These are phyloP conservation scores for Aspergillus sp. DNA, from an alignment of 2,329 filamentous ascomycete genomes.

Conservation along the genomic window DNA sequence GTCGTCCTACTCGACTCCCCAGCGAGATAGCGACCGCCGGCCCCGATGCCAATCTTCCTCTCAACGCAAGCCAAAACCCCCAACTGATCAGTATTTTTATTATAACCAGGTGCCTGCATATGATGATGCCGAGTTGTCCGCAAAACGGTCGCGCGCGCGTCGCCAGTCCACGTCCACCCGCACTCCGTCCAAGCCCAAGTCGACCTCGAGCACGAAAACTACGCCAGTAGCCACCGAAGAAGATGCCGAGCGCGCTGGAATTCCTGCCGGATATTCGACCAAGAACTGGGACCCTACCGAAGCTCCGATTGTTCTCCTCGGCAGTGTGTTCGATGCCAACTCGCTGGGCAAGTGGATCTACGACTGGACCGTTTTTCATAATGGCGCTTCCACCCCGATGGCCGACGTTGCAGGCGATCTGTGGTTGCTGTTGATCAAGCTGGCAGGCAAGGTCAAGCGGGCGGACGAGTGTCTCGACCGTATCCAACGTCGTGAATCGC, in stretches of 20 bases:
- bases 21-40: constrained; percentile 16
- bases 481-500: constrained; percentile 66
- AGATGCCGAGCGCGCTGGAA: constrained; percentile 57
- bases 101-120: constrained; percentile 49
- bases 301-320: constrained; percentile 86
- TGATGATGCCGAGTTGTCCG: constrained; percentile 48
- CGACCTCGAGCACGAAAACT: constrained; percentile 28
- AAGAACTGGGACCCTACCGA: constrained; percentile 98
- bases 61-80: constrained; percentile 36
- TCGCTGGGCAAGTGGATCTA: constrained; percentile 99
- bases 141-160: constrained; percentile 42
- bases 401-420: constrained; percentile 88
- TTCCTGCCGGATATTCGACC: constrained; percentile 83
- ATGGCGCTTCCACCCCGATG: constrained; percentile 74
- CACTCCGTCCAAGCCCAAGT: constrained; percentile 38
- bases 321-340: constrained; percentile 95
- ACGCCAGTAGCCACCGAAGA: constrained; percentile 56
- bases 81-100: constrained; percentile 47
- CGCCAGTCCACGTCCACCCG: constrained; percentile 49
- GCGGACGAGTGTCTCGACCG: constrained; percentile 69
- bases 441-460: constrained; percentile 88
- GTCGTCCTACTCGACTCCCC: constrained; percentile 16
- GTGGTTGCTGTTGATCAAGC: constrained; percentile 89
- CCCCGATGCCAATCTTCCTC: constrained; percentile 21
- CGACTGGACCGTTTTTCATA: constrained; percentile 94